phyloP scores from a whole-genome alignment of 495 filamentous ascomycete genomes.

The Hyaloscypha variabilis region DNA sequence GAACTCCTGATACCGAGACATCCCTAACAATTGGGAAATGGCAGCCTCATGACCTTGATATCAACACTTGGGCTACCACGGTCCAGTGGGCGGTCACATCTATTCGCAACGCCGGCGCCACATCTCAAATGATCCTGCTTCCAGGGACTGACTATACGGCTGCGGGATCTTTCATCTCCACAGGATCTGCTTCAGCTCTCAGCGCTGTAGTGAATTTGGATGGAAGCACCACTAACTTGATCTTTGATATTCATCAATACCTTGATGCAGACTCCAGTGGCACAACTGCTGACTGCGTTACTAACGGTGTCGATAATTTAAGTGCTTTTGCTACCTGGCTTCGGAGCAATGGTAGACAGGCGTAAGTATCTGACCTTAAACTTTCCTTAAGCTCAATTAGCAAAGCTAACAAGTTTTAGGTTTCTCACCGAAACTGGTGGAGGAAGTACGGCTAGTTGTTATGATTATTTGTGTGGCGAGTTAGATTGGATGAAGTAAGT shows the following conservation, averaged over 20 bases:
- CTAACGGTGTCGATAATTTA: conserved; percentile 51
- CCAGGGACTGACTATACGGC: conserved; percentile 50
- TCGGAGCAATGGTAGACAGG: conserved; percentile 48
- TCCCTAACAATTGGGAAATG: conserved; percentile 27
- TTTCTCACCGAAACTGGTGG: conserved; percentile 59
- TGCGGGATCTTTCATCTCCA: conserved; percentile 43
- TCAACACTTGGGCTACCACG: conserved; percentile 50
- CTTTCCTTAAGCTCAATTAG: too few relatives aligned
- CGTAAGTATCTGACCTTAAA: too few relatives aligned
- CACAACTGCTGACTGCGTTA: conserved; percentile 51
- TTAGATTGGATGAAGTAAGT: conserved; percentile 36
- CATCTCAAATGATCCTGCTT: conserved; percentile 44
- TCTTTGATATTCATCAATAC: conserved; percentile 59
- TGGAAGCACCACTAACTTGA: conserved; percentile 50
- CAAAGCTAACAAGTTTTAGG: too few relatives aligned
- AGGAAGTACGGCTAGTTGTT: conserved; percentile 44
- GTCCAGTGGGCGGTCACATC: conserved; percentile 58
- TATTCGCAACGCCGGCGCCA: conserved; percentile 59
- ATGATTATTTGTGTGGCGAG: conserved; percentile 40
- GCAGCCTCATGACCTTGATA: conserved; percentile 29
- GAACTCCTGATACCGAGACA: too few relatives aligned
- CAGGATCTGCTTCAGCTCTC: conserved; percentile 48
- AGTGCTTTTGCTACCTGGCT: conserved; percentile 47
- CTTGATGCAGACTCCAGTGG: conserved; percentile 57
- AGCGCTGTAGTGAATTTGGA: conserved; percentile 53